Base-by-base conservation (phyloP, 176 grass and related monocot genomes). In the Chrysopogon serrulatus region DNA sequence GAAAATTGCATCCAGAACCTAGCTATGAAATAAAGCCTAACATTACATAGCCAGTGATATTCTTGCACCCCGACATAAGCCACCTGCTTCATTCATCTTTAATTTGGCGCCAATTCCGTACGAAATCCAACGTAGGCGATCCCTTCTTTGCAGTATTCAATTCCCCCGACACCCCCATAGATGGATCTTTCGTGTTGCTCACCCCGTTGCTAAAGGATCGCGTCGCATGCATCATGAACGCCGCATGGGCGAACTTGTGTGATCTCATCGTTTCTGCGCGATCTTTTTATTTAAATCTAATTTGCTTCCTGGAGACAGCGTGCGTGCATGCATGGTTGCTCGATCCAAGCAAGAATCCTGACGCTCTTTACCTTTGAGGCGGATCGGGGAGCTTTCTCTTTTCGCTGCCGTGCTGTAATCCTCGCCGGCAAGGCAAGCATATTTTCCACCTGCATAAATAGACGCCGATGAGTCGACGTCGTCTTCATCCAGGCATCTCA, bases 381-480 rank as follows among this genome's bases (percentile, higher is more conserved):
- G 14, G 24, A 31, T 30, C 61, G 27, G 14, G 12, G n/a, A 64
- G 37, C 79, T 91, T 87, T 91, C 74, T 62, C 84, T 88, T 92
- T 91, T 71, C 24, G n/a, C n/a, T 5, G 74, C 32, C 47, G 34
- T 77, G 43, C 78, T 77, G 68, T 27, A 87, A 88, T 84, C 94
- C 82, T 81, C 74, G 3, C 37, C 41, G 44, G 41, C 84, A 97
- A 90, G 84, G 88, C 84, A 97, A 90, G 89, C 82, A 94, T 81
- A 88, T 74, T 85, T 42, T 37, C 62, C 14, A 11, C 44, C 40
- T 23, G 80, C 82, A 87, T 97, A 97, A 88, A 87, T 90, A 47
- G 48, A 6, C 3, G 6, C 8, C 18, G 33, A 15, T 30, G 48
- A 65, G 61, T 57, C 79, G 3, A 6, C 10, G 19, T 23, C 10